Evolutionary conservation across 2,329 filamentous ascomycete species (phyloP).

Genomic region (Penicillium paneum): DNA sequence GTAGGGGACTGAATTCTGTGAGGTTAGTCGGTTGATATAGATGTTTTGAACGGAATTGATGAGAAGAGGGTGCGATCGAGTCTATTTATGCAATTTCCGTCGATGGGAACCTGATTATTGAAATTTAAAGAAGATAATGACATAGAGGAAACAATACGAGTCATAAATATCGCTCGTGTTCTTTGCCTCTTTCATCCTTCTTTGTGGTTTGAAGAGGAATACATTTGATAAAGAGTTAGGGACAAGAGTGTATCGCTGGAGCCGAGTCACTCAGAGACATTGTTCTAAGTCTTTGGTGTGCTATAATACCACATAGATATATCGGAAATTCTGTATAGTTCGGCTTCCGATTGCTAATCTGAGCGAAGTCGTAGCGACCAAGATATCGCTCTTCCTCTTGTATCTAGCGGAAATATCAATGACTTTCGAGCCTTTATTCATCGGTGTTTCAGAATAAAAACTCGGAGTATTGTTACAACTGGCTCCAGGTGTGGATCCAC

Average conservation of each 20-base stretch:
- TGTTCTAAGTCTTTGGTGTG: background rate
- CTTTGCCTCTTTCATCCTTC: background rate
- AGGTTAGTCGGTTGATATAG: background rate
- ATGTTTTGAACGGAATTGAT: background rate
- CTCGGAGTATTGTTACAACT: background rate
- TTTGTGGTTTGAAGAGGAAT: background rate
- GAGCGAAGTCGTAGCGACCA: too few relatives aligned
- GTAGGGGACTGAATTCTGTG: background rate
- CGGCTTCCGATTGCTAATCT: too few relatives aligned
- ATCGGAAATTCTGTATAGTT: background rate
- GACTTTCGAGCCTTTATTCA: background rate
- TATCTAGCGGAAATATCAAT: too few relatives aligned
- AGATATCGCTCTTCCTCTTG: too few relatives aligned
- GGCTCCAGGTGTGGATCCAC: too few relatives aligned
- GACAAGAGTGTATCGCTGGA: constrained; percentile 25
- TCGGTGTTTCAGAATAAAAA: background rate
- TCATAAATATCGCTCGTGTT: background rate
- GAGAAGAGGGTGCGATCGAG: background rate
- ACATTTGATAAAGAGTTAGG: background rate
- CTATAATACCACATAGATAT: background rate
- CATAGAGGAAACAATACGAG: background rate
- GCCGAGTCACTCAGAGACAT: background rate
- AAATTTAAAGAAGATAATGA: background rate
- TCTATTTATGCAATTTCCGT: background rate
- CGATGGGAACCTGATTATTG: background rate